A percentile compares a stretch with the other conserved stretches of the same genome.
Conservation (phyloP, 1,284 basidiomycete genomes). For the Sutorius eximius region DNA sequence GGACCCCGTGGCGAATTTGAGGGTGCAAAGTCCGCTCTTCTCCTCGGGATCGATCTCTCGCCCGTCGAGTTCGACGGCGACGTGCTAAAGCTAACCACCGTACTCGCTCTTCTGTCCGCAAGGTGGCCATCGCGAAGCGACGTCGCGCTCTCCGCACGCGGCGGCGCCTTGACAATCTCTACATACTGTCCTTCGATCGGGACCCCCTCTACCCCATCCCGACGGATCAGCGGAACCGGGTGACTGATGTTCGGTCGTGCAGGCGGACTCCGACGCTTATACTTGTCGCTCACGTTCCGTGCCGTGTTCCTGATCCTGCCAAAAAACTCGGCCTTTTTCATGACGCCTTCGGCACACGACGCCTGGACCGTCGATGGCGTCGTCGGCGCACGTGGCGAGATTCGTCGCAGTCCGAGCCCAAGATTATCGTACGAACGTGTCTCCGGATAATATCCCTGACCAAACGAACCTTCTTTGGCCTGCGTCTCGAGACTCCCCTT, state of each 20-base stretch:
- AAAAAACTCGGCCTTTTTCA: slow-evolving; percentile 69
- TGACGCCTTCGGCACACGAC: slow-evolving; percentile 45
- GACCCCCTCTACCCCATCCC: slow-evolving; percentile 12
- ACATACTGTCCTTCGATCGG: slow-evolving; percentile 34
- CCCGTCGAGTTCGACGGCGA: slow-evolving; percentile 66
- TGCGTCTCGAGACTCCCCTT: slow-evolving; percentile 29
- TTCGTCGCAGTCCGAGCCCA: slow-evolving; percentile 51
- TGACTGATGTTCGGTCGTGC: slow-evolving; percentile 52
- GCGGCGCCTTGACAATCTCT: slow-evolving; percentile 27
- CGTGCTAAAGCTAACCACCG: slow-evolving; percentile 43
- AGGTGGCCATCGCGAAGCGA: slow-evolving; percentile 45
- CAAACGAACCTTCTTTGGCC: slow-evolving; percentile 30
- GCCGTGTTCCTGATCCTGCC: slow-evolving; percentile 58
- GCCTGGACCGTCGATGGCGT: slow-evolving; percentile 29
- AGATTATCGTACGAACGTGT: slow-evolving; percentile 39
- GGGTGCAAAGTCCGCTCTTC: slow-evolving; percentile 63
- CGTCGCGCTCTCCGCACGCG: slow-evolving; percentile 27
- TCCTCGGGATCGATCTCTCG: slow-evolving; percentile 61
- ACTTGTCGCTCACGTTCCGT: slow-evolving; percentile 64
- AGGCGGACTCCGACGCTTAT: slow-evolving; percentile 38
- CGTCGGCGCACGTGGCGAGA: slow-evolving; percentile 30
- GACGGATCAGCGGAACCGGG: slow-evolving; percentile 44
- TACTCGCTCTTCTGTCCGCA: slow-evolving; percentile 44
- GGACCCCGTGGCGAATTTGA: slow-evolving; percentile 42
- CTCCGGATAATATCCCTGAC: slow-evolving; percentile 21